Evolutionary conservation across 352 stramenopile species (phyloP), one percentile per base, ranked within the genome.

Genomic region (Saprolegnia diclina): DNA sequence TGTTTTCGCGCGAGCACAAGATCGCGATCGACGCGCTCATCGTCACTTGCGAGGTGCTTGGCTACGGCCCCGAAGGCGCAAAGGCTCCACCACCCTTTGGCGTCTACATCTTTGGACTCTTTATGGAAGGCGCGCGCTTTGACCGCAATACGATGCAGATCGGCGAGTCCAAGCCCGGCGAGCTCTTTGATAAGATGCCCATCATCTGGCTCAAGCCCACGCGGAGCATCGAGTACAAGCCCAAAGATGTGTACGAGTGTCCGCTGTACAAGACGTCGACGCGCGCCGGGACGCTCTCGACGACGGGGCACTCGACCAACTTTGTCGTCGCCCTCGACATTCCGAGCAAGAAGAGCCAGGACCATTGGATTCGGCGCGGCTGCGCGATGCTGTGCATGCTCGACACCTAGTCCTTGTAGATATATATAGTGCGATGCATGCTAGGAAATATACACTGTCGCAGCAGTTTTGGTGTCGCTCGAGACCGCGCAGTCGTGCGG

Each of bases 341-440:
- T 14, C 87, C 89, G 2, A 96, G 86, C 0, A 78, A 90, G 59
- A 85, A 91, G 73, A 78, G 77, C 40, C 79, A 81, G 0, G 85
- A 97, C 74, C 87, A 97, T 76, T 98, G 92, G 91, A 95, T 98
- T 72, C 81, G 93, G n/a, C 79, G 92, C 14, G 92, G 92, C 45
- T 97, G 90, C 52, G 92, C 93, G 6, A 95, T 97, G 85, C 83
- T 98, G 21, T 97, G 91, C 68, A 97, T 97, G 87, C 77, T 97
- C 13, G 92, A 98, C 76, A 96, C 94, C 38, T 98, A 87, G 59
- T 59, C 46, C 46, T 54, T 54, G 52, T 59, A 59, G 52, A 59
- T 59, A 48, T 14, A n/a, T n/a, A 48, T 3, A n/a, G 11, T n/a
- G 42, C 18, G 18, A 48, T 48, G 42, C 2, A 35, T 35, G 29